Evolutionary conservation across 2,329 filamentous ascomycete genomes (phyloP).

Genomic region (Aspergillus sp.): DNA sequence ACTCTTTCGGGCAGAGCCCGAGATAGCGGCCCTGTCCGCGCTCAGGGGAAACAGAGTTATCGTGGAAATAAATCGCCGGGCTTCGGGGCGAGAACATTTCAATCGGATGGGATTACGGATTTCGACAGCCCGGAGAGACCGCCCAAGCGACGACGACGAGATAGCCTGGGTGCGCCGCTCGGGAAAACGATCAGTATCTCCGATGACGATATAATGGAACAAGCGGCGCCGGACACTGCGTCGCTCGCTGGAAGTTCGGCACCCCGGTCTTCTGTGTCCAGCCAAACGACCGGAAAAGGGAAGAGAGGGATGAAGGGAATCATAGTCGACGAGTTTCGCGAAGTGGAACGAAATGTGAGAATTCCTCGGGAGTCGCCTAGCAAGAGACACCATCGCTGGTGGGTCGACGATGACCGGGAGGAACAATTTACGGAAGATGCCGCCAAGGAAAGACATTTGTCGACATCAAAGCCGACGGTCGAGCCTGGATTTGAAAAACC

Average conservation of each 20-base stretch:
- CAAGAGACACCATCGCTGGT: constrained; percentile 3
- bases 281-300: constrained; percentile 14
- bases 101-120: constrained; percentile 12
- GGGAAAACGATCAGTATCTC: constrained; percentile 13
- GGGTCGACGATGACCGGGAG: constrained; percentile 17
- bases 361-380: constrained; percentile 5
- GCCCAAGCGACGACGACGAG: constrained; percentile 30
- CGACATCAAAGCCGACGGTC: not conserved
- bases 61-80: constrained; percentile 3
- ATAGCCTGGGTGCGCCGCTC: constrained; percentile 7
- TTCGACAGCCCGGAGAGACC: constrained; percentile 23
- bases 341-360: constrained; percentile 20
- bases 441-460: constrained; percentile 22
- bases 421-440: constrained; percentile 26
- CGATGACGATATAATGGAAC: constrained; percentile 19
- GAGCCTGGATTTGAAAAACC: not conserved
- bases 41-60: constrained; percentile 17
- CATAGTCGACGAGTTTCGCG: constrained; percentile 18
- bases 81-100: constrained; percentile 6
- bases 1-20: constrained; percentile 25
- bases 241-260: constrained; percentile 9
- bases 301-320: constrained; percentile 1
- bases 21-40: constrained; percentile 35
- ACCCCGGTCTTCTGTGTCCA: constrained; percentile 22
- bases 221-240: constrained; percentile 3